phyloP scores from a whole-genome alignment of 495 filamentous ascomycete genomes.

The Penicillium alfredii region DNA sequence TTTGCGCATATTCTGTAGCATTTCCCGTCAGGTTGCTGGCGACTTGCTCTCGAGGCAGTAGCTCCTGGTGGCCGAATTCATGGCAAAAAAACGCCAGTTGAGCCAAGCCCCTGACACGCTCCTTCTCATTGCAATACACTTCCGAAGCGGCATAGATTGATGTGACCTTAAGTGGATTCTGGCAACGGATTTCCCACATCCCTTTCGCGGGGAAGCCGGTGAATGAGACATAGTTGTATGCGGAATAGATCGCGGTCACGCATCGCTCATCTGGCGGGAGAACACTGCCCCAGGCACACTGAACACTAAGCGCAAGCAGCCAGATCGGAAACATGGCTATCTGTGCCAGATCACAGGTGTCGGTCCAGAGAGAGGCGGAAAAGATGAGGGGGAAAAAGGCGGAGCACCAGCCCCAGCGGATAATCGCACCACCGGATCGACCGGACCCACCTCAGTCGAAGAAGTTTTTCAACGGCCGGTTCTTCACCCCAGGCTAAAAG shows the following conservation, averaged over 20 bases:
- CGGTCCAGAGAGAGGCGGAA: background rate
- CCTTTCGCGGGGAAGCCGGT: conserved; percentile 17
- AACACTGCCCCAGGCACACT: conserved; percentile 5
- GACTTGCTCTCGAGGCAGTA: conserved; percentile 27
- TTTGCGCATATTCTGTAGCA: conserved; percentile 21
- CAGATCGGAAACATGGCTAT: conserved; percentile 9
- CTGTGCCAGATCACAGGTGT: background rate
- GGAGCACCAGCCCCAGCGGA: conserved; percentile 4
- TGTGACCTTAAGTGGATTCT: conserved; percentile 27
- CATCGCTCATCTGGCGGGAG: conserved; percentile 29
- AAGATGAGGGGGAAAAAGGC: conserved; percentile 1
- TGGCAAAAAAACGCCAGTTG: conserved; percentile 23
- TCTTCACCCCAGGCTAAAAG: too few relatives aligned
- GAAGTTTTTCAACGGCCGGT: conserved; percentile 2
- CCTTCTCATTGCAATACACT: conserved; percentile 26
- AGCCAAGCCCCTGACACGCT: conserved; percentile 22
- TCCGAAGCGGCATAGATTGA: conserved; percentile 38
- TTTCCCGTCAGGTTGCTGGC: conserved; percentile 35
- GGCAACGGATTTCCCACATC: conserved; percentile 29
- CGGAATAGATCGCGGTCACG: conserved; percentile 32
- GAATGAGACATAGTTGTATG: conserved; percentile 36
- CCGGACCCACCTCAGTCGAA: conserved; percentile 5
- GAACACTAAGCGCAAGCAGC: conserved; percentile 10
- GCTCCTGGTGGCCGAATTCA: conserved; percentile 20
- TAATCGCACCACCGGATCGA: conserved; percentile 6